phyloP scores from a whole-genome alignment of 371 early-diverging fungal genomes.

The Blastocladiella emersonii region DNA sequence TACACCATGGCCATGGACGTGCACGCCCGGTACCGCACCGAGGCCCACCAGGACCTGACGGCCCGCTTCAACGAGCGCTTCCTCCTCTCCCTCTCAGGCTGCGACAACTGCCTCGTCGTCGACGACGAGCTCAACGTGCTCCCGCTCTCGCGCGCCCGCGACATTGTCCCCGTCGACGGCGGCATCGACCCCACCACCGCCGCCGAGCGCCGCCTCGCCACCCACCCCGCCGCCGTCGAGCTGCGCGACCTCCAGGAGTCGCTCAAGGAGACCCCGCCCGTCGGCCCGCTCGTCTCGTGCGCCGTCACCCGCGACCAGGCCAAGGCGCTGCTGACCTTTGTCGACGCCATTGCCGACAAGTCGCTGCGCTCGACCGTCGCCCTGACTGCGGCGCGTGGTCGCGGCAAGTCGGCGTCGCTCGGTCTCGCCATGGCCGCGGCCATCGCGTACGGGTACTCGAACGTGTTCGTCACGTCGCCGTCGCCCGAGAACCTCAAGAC shows the following conservation, averaged over 20 bases:
- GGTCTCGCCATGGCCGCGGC: conserved; percentile 95
- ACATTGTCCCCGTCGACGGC: conserved; percentile 58
- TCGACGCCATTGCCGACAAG: conserved; percentile 89
- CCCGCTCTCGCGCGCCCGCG: conserved; percentile 75
- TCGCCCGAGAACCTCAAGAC: conserved; percentile 96
- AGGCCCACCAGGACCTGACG: conserved; percentile 81
- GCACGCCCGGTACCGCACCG: conserved; percentile 84
- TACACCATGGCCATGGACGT: conserved; percentile 98
- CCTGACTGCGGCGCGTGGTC: conserved; percentile 95
- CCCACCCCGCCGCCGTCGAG: conserved; percentile 53
- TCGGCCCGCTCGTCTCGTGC: conserved; percentile 61
- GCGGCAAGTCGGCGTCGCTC: conserved; percentile 98
- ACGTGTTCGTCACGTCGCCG: conserved; percentile 97
- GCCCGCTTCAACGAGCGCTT: conserved; percentile 97
- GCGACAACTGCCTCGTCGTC: conserved; percentile 84
- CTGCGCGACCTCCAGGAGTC: conserved; percentile 66
- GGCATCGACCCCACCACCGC: conserved; percentile 20
- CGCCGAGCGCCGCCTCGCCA: conserved; percentile 18
- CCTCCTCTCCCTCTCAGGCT: conserved; percentile 80
- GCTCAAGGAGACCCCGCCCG: conserved; percentile 73
- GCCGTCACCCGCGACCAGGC: conserved; percentile 90
- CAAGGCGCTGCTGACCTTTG: conserved; percentile 83
- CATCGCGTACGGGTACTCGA: conserved; percentile 94
- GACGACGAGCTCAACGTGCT: conserved; percentile 95
- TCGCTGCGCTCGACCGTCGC: conserved; percentile 79